Evolutionary conservation across 805 yeast genomes (phyloP), one percentile per base, ranked within the genome.

Genomic region (Starmerella bacillaris): DNA sequence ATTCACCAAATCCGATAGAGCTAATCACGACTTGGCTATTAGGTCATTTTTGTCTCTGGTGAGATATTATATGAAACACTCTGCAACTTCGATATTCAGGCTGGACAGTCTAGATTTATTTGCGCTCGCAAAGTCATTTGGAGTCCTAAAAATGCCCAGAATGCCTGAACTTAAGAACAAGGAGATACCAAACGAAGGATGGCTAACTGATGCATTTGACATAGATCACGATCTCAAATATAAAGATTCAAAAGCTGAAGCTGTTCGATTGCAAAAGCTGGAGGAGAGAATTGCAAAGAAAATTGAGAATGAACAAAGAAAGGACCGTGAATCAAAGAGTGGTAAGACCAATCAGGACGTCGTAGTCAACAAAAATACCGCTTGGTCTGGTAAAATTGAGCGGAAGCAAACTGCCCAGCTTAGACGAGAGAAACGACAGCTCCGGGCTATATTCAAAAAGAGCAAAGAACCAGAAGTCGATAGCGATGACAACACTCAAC

Each of bases 31-130:
- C 44, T 64, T 68, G 16, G 86, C 89, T 0, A 61, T 86, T 0
- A 64, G 70, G 43, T 66, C 94, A 5, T 86, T 74, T 51, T 92
- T 89, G 26, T 83, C 83, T 1, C 86, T 73, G 50, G 66, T 82
- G 2, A 67, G 78, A 37, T 78, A 78, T 51, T 89, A 89, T 51
- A 69, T 83, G 11, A 84, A 83, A 51, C 99, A 89, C 56, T 57
- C 76, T 9, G 92, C 94, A 0, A 61, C 75, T 4, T 83, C 95
- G 0, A 86, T 89, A 14, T 89, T 89, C 60, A 63, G 96, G 42
- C 47, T 79, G 18, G 67, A 67, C 34, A 56, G 70, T 5, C 56
- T 89, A 37, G 92, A 86, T 51, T 77, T 77, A 46, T 51, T 73
- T 18, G 77, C 74, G 0, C 43, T 78, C 5, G 93, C 89, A 1